Base-by-base conservation (phyloP, 306 rosid genomes). In the Quillaja saponaria region DNA sequence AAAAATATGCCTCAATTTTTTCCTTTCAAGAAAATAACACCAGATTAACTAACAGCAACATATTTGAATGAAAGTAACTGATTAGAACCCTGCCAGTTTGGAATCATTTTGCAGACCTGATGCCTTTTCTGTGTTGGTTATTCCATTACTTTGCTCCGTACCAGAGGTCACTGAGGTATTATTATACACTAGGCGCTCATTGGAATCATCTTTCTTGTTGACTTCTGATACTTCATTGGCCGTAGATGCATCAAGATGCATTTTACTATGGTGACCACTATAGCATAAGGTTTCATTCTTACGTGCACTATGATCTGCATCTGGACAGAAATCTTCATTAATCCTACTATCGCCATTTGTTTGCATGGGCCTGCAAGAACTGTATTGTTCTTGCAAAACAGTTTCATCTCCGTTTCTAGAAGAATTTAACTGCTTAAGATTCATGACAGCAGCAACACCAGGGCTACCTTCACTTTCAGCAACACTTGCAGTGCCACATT, bases 401-500 rank as follows among this genome's bases (percentile, higher is more conserved):
- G 71, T 65, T 64, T 80, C 91, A 42, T 85, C 95, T 59, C 88
- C 91, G 78, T 78, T 87, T 80, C 86, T 76, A 28, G 85, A 72
- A 50, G 82, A 28, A 80, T 64, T 81, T 50, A 77, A 57, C 72
- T 65, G 90, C 73, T 77, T 87, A 42, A 85, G 64, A 73, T 71
- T 90, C 63, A 74, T 51, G 16, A 53, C 49, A 64, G 73, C 67
- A 67, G 81, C 78, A 56, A 74, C 91, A 49, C 74, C 84, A 67
- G 95, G 89, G 80, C 82, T 87, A 62, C 76, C 86, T 64, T 83
- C 88, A 61, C 90, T 76, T 65, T 83, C 97, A 38, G 78, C 84
- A 52, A 71, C 76, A 66, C 81, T 82, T 51, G 84, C 55, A 60
- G 65, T 51, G 58, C 83, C 78, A 61, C 67, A 69, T 71, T 76